Percentiles rank a stretch among this genome's conserved stretches.
phyloP scores from a whole-genome alignment of 2,329 filamentous ascomycete genomes.

The Fusarium subglutinans region DNA sequence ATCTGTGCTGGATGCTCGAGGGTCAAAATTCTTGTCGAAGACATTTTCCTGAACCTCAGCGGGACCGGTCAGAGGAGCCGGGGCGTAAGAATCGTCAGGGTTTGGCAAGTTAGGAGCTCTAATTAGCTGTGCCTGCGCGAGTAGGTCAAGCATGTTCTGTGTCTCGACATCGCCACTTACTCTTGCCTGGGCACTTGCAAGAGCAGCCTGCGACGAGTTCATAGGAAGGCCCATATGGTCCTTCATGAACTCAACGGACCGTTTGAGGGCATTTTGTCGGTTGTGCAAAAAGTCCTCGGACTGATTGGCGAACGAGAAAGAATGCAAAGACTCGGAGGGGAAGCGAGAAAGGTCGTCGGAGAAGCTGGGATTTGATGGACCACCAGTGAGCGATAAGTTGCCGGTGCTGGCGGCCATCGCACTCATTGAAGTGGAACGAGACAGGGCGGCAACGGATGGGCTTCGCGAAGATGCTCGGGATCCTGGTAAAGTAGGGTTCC shows the following conservation, averaged over 20 bases:
- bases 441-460: conserved; percentile 64
- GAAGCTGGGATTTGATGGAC: conserved; percentile 77
- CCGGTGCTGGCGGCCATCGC: conserved; percentile 68
- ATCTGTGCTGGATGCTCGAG: conserved; percentile 62
- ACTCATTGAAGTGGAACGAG: conserved; percentile 76
- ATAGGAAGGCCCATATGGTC: conserved; percentile 85
- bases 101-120: conserved; percentile 70
- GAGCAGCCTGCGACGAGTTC: conserved; percentile 72
- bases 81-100: conserved; percentile 52
- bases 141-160: conserved; percentile 88
- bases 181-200: conserved; percentile 85
- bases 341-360: conserved; percentile 92
- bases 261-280: conserved; percentile 90
- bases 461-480: conserved; percentile 72
- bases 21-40: conserved; percentile 84
- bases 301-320: conserved; percentile 96
- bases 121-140: conserved; percentile 83
- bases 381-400: conserved; percentile 65
- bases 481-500: conserved; percentile 70
- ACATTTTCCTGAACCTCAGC: conserved; percentile 78
- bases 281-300: conserved; percentile 92
- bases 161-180: conserved; percentile 84
- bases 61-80: conserved; percentile 80
- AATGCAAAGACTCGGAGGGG: conserved; percentile 94
- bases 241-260: conserved; percentile 96